Base-by-base conservation (phyloP, 495 filamentous ascomycete genomes). In the Penicillium antarcticum region DNA sequence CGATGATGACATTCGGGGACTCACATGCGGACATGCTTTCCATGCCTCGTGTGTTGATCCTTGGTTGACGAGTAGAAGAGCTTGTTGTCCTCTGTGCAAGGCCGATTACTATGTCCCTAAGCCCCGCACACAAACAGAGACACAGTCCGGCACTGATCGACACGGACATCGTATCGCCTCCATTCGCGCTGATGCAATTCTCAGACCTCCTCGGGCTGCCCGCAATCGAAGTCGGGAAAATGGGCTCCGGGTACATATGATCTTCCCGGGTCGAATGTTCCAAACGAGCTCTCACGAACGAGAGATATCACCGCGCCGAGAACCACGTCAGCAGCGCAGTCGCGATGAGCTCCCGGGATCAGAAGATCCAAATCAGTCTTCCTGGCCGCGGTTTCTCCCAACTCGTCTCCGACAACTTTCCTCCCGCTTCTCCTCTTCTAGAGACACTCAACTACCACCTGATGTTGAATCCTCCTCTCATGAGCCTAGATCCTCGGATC, bases 11-110 rank as follows among this genome's bases (percentile, higher is more conserved):
- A 87, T 98, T 34, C 88, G 94, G 48, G 94, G 94, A 21, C 72
- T 98, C 35, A 90, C 89, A 35, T 97, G 94, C 60, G 91, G 91
- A 29, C 95, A 97, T 67, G 92, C 94, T 52, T 99, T 97, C 78
- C 94, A 99, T 69, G 87, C 89, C 40, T 82, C 80, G 18, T 99
- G 94, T 68, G 80, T 99, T 16, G 94, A 99, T 60, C 94, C 95
- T 10, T 98, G 94, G 94, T 74, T 98, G 45, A 98, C 94, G 1
- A 89, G 83, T 59, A 79, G 94, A 54, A 83, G 92, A 52, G 95
- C 94, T 11, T 96, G 94, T 68, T 99, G 95, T 68, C 95, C 95
- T 42, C 82, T 97, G 38, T 97, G 94, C 76, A 99, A 99, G 72
- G 86, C 89, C 11, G 91, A 97, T 56, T 98, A 97, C 69, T 97